These are phyloP conservation scores for Botrytis porri DNA, from an alignment of 2,329 filamentous ascomycete species.

Conservation along the genomic window DNA sequence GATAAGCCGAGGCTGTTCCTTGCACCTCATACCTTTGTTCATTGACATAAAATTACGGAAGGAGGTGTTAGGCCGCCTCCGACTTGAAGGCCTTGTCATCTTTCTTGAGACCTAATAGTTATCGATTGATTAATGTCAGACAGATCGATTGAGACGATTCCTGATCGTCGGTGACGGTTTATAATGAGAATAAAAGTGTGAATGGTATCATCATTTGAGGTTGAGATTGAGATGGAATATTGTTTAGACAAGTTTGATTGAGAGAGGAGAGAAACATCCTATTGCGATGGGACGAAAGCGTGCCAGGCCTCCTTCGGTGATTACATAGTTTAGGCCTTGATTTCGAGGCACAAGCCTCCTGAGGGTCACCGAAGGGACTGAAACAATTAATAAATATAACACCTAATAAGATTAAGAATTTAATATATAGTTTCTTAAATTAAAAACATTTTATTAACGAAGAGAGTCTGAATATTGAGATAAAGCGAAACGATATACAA, in stretches of 20 bases:
- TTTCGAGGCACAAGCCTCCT: too few species aligned
- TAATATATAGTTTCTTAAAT: too few species aligned
- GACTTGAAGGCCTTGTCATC: not conserved
- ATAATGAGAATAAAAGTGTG: not conserved
- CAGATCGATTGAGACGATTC: not conserved
- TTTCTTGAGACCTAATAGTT: not conserved
- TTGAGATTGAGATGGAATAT: not conserved
- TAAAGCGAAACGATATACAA: not conserved
- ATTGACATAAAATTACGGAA: not conserved
- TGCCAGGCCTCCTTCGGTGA: too few species aligned
- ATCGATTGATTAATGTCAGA: not conserved
- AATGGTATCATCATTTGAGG: not conserved
- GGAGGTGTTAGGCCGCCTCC: not conserved
- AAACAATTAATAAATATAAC: too few species aligned
- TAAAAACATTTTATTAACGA: too few species aligned
- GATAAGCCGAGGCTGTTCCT: slow-evolving; percentile 6
- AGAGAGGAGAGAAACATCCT: not conserved
- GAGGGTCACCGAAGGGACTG: too few species aligned
- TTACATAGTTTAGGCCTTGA: too few species aligned
- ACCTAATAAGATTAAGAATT: too few species aligned
- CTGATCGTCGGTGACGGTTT: too few species aligned
- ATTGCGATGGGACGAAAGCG: not conserved
- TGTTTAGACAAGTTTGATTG: not conserved
- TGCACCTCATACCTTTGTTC: not conserved
- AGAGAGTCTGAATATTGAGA: too few species aligned